Conservation (phyloP, 768 basidiomycete genomes). For the Auricularia auricula-judae region DNA sequence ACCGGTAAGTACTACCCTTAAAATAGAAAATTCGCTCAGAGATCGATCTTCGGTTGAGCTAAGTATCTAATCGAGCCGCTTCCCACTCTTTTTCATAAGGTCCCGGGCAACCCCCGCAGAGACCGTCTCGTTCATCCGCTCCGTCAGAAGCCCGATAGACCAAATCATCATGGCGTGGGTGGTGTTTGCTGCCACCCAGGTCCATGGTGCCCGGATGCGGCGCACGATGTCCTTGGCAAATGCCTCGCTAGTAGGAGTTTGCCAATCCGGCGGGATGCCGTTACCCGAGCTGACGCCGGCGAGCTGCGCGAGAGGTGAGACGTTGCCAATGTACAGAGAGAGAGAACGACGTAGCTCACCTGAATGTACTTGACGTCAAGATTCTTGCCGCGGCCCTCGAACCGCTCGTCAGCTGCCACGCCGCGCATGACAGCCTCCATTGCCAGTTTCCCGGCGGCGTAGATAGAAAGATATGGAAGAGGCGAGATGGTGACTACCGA, state of each 20-base stretch:
- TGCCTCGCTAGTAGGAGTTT: not conserved
- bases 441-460: conserved; percentile 6
- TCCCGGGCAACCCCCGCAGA: too few species aligned
- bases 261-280: not conserved
- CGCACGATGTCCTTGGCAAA: not conserved
- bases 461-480: conserved; percentile 4
- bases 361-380: not conserved
- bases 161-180: not conserved
- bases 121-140: not conserved
- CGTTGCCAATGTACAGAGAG: not conserved
- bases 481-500: conserved; percentile 5
- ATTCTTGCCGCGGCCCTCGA: not conserved
- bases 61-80: too few species aligned
- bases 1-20: too few species aligned
- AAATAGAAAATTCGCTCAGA: too few species aligned
- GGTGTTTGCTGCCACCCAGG: not conserved
- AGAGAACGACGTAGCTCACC: not conserved
- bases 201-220: not conserved
- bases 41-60: too few species aligned
- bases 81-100: too few species aligned
- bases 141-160: not conserved
- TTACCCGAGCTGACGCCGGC: not conserved
- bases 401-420: conserved; percentile 7
- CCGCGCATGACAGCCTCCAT: conserved; percentile 2
- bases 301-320: not conserved